A percentile compares a stretch with the other conserved stretches of the same genome.
phyloP scores from a whole-genome alignment of 345 rosid genomes.

The Boechera stricta region DNA sequence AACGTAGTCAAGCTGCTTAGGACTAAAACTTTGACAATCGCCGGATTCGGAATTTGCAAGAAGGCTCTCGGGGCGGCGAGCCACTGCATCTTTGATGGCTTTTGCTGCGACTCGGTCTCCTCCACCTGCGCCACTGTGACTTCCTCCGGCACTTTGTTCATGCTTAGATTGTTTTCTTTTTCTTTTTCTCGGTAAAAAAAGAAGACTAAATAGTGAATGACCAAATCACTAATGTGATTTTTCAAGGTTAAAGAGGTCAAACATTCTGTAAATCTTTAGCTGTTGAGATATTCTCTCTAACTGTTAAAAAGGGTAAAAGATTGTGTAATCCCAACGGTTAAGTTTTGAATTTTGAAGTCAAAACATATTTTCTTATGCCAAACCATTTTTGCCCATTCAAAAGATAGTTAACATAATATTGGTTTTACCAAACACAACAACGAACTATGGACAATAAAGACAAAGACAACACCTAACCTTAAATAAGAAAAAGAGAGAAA shows the following conservation, averaged over 20 bases:
- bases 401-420: slow-evolving; percentile 20
- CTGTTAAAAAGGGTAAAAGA: not conserved
- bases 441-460: slow-evolving; percentile 32
- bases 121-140: slow-evolving; percentile 1
- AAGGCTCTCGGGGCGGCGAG: not conserved
- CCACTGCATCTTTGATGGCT: not conserved
- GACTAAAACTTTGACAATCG: slow-evolving; percentile 34
- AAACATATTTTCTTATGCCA: not conserved
- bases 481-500: not conserved
- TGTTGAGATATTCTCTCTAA: not conserved
- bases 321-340: not conserved
- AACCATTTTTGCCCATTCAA: slow-evolving; percentile 2
- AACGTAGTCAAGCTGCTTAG: slow-evolving; percentile 35
- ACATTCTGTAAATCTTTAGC: too few species aligned
- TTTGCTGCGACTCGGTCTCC: not conserved
- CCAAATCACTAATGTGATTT: not conserved
- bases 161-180: not conserved
- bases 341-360: not conserved
- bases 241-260: not conserved
- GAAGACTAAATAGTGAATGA: not conserved
- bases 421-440: slow-evolving; percentile 28
- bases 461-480: slow-evolving; percentile 17
- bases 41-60: slow-evolving; percentile 31
- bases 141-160: slow-evolving; percentile 1
- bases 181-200: not conserved